A percentile compares a stretch with the other conserved stretches of the same genome.
Evolutionary conservation across 2,329 filamentous ascomycete species (phyloP).

Genomic region (Plectosphaerella cucumerina): DNA sequence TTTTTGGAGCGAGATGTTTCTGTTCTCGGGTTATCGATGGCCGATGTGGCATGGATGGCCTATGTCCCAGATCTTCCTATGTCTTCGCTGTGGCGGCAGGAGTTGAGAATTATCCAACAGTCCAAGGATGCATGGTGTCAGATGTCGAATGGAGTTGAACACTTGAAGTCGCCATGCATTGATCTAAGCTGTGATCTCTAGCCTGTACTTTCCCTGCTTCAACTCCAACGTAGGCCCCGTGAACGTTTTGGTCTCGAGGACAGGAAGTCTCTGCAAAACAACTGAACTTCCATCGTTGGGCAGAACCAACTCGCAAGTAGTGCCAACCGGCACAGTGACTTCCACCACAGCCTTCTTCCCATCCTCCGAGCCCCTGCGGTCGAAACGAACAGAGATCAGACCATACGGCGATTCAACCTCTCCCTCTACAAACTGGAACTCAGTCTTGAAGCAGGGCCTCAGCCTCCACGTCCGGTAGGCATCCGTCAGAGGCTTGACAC

Average conservation of each 20-base stretch:
- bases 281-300: conserved; percentile 11
- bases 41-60: too few species aligned
- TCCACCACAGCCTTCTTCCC: conserved; percentile 11
- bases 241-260: neutral
- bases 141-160: too few species aligned
- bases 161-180: too few species aligned
- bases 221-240: conserved; percentile 12
- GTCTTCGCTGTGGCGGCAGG: too few species aligned
- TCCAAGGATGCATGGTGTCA: too few species aligned
- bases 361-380: conserved; percentile 9
- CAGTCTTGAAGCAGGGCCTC: conserved; percentile 30
- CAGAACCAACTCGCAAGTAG: conserved; percentile 14
- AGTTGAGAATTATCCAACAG: too few species aligned
- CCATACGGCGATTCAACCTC: conserved; percentile 33
- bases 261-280: conserved; percentile 8
- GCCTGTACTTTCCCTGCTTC: conserved; percentile 13
- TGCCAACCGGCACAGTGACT: conserved; percentile 15
- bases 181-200: conserved; percentile 9
- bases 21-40: too few species aligned
- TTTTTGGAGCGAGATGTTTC: too few species aligned
- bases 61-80: too few species aligned
- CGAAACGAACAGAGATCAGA: conserved; percentile 20
- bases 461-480: conserved; percentile 35
- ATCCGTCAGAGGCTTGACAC: conserved; percentile 27
- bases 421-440: conserved; percentile 33